A percentile compares a stretch with the other conserved stretches of the same genome.
phyloP scores from a whole-genome alignment of 2,329 filamentous ascomycete genomes.

The Rhytidhysteron rufulum region DNA sequence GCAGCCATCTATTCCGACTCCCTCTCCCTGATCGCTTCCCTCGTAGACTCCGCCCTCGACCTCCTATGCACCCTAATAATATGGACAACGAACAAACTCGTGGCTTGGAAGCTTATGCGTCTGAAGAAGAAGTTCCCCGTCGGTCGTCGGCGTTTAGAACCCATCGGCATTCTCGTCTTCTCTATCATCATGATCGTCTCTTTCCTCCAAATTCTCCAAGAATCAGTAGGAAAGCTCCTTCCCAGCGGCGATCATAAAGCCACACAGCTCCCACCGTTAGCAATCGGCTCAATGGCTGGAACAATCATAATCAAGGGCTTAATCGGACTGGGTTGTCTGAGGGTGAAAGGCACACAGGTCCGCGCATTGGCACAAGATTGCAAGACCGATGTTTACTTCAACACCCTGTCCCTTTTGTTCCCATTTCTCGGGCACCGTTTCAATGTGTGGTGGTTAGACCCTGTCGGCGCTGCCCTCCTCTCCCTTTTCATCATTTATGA shows the following conservation, averaged over 20 bases:
- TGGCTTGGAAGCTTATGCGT: constrained; percentile 52
- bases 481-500: constrained; percentile 67
- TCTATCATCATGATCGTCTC: constrained; percentile 61
- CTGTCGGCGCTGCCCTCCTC: constrained; percentile 57
- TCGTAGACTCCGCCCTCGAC: constrained; percentile 60
- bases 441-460: constrained; percentile 65
- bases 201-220: constrained; percentile 58
- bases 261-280: constrained; percentile 49
- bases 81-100: constrained; percentile 57
- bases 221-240: constrained; percentile 56
- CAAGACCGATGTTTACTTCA: constrained; percentile 63
- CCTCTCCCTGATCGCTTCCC: constrained; percentile 58
- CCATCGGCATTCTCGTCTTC: constrained; percentile 61
- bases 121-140: constrained; percentile 57
- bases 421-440: constrained; percentile 58
- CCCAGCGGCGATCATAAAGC: constrained; percentile 48
- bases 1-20: constrained; percentile 56
- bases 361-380: constrained; percentile 62
- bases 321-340: constrained; percentile 57
- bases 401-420: constrained; percentile 60
- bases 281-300: constrained; percentile 55
- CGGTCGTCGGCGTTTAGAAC: constrained; percentile 50
- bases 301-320: constrained; percentile 58
- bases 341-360: constrained; percentile 61
- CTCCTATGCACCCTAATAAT: constrained; percentile 59